Evolutionary conservation across 2,329 filamentous ascomycete genomes (phyloP), one percentile per base, ranked within the genome.

Genomic region (Didymosphaeria variabile): DNA sequence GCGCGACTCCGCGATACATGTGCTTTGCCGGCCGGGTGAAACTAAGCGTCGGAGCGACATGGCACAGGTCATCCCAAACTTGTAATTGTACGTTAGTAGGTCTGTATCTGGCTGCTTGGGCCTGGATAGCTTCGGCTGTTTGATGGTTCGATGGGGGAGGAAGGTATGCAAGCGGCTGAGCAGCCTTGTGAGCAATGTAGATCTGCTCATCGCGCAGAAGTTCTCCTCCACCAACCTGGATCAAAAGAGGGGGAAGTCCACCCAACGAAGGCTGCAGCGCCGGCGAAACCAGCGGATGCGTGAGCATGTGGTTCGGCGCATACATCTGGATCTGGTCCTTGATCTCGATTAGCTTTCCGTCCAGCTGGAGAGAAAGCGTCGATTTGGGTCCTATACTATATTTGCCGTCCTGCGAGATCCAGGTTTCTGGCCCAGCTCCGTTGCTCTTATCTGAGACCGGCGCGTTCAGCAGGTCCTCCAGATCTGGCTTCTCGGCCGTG

Each of bases 11-110:
- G 51, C 94, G 87, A 76, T 93, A 98, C 93, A 98, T 97, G 79
- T 91, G 91, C 77, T 98, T 98, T 49, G 94, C 95, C 0, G 95
- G 95, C n/a, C 90, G 87, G 0, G 94, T 98, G 76, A 97, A 98
- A 70, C 92, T 97, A n/a, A 98, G 84, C 0, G 94, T 97, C 0
- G 94, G 92, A 0, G 91, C 90, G 6, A 97, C 94, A 74, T 98
- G 94, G 71, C 95, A 98, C 2, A 98, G 82, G 70, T 97, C 91
- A 60, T 98, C 94, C 94, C 94, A 98, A 1, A 98, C 90, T 75
- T 98, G 95, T 2, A 99, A 84, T 74, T 97, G 93, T 0, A 98
- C 94, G 69, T 97, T 88, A 0, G 95, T 99, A 0, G 93, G 92
- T 59, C 88, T 87, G 77, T 92, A 96, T 63, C 85, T 88, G 31